phyloP scores from a whole-genome alignment of 805 yeast genomes.

The Priceomyces carsonii region DNA sequence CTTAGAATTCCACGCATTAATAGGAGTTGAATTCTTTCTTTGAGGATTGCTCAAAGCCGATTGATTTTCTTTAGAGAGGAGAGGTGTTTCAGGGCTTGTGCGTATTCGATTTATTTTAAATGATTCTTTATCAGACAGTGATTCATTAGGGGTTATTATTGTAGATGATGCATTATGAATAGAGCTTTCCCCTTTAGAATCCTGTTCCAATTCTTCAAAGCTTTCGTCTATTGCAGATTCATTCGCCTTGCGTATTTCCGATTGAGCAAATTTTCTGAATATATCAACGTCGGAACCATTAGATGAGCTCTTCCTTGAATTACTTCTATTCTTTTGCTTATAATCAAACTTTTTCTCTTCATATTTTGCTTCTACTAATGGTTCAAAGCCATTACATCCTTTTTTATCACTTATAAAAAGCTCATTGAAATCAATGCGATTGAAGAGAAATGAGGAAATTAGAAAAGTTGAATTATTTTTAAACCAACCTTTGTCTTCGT shows the following conservation, averaged over 20 bases:
- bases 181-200: neutral
- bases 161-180: neutral
- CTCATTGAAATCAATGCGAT: constrained; percentile 25
- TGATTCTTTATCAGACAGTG: neutral
- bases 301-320: constrained; percentile 25
- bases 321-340: constrained; percentile 20
- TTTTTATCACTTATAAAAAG: constrained; percentile 34
- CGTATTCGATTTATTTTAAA: neutral
- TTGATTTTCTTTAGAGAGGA: too few species aligned
- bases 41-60: too few species aligned
- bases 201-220: constrained; percentile 22
- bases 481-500: constrained; percentile 24
- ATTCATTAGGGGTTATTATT: constrained; percentile 2
- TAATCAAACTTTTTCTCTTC: constrained; percentile 12
- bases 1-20: too few species aligned
- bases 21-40: too few species aligned
- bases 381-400: constrained; percentile 34
- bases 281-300: constrained; percentile 19
- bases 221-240: constrained; percentile 20
- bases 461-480: constrained; percentile 17
- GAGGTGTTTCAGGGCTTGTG: too few species aligned
- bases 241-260: constrained; percentile 9
- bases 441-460: constrained; percentile 20
- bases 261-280: constrained; percentile 24
- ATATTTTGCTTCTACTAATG: constrained; percentile 33